Conservation (phyloP, 2,329 filamentous ascomycete genomes). For the Dothiorella sarmentorum region DNA sequence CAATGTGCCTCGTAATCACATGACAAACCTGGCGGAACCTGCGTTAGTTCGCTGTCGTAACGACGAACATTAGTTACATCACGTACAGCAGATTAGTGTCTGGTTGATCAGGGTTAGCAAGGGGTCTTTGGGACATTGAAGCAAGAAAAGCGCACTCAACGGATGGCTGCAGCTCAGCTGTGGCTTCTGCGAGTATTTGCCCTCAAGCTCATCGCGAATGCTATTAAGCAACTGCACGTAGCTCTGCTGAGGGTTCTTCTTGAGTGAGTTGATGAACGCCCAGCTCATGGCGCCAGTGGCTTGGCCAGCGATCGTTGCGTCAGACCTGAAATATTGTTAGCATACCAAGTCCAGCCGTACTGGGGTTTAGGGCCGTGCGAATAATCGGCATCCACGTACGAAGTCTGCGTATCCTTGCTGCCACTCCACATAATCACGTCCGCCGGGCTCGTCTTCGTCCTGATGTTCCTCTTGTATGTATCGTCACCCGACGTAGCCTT, state of each 20-base stretch:
- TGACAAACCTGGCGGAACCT: constrained; percentile 10
- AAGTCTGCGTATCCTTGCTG: constrained; percentile 92
- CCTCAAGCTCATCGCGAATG: constrained; percentile 82
- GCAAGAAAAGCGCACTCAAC: constrained; percentile 61
- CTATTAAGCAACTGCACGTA: constrained; percentile 95
- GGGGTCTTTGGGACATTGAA: not conserved
- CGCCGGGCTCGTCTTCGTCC: constrained; percentile 88
- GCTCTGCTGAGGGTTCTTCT: constrained; percentile 91
- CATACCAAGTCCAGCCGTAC: not conserved
- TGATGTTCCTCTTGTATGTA: constrained; percentile 73
- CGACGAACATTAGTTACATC: constrained; percentile 48
- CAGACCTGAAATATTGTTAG: constrained; percentile 48
- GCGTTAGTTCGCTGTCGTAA: not conserved
- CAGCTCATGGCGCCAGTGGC: constrained; percentile 98
- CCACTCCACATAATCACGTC: constrained; percentile 99
- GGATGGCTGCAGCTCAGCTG: constrained; percentile 96
- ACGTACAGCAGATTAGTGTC: constrained; percentile 66
- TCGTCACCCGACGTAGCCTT: constrained; percentile 77
- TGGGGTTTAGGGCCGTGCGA: constrained; percentile 30
- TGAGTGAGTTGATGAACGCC: constrained; percentile 88
- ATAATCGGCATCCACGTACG: constrained; percentile 48
- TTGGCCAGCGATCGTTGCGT: constrained; percentile 81
- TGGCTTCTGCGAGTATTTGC: constrained; percentile 90
- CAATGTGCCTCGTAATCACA: constrained; percentile 2
- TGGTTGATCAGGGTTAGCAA: constrained; percentile 30